Conservation (phyloP, 139 green algal species). For the Bryopsis sp. region DNA sequence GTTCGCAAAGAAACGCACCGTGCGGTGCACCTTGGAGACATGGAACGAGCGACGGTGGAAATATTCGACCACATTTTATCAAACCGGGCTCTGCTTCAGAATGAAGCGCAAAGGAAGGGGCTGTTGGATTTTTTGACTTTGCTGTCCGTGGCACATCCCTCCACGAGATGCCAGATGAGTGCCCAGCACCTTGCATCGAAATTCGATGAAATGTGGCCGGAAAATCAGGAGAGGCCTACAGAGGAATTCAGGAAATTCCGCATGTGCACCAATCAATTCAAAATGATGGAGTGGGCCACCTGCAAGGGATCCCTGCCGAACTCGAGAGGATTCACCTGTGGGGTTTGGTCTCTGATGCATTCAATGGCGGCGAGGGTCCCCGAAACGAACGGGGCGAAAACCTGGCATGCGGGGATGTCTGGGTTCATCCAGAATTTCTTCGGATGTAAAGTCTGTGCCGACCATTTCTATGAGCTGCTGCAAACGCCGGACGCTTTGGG, state of each 20-base stretch:
- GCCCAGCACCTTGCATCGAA: constrained; percentile 16
- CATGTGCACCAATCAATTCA: constrained; percentile 30
- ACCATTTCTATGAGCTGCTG: constrained; percentile 42
- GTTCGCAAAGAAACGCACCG: neutral
- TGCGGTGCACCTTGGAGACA: constrained; percentile 30
- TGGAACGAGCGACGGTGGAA: constrained; percentile 39
- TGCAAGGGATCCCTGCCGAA: constrained; percentile 39
- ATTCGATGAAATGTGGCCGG: constrained; percentile 24
- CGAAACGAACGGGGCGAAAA: neutral
- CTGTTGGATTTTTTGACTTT: constrained; percentile 40
- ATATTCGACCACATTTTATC: constrained; percentile 34
- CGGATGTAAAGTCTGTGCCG: constrained; percentile 31
- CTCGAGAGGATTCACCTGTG: constrained; percentile 62
- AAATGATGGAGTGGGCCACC: constrained; percentile 26
- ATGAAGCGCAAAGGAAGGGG: constrained; percentile 26
- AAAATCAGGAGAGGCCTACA: constrained; percentile 13
- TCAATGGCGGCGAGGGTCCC: constrained; percentile 29
- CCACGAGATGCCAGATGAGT: constrained; percentile 25
- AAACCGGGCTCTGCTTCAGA: constrained; percentile 28
- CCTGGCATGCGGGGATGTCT: constrained; percentile 24
- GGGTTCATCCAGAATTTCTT: constrained; percentile 33
- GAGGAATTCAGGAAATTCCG: neutral
- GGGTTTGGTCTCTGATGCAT: constrained; percentile 66
- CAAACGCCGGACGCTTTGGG: constrained; percentile 23
- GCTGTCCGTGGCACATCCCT: constrained; percentile 30